Evolutionary conservation across 148 eudicot species (phyloP), one percentile per base, ranked within the genome.

Genomic region (Arctostaphylos glauca): DNA sequence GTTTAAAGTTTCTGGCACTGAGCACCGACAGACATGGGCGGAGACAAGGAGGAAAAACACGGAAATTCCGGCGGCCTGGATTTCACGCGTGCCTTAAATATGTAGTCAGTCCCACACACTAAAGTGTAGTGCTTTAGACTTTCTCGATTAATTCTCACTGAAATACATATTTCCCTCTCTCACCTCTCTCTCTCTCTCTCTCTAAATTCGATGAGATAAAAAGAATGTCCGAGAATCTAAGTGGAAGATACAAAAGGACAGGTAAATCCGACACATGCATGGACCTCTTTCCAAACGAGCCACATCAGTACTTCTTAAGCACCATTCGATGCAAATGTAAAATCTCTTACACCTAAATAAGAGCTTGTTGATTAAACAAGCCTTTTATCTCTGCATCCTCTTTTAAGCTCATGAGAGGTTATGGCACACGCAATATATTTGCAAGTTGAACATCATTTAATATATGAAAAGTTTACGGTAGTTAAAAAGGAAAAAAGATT

Each of bases 1-100:
- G 14, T 19, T 31, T 31, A 48, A 78, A 78, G 38, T 58, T 43
- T 78, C 52, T 12, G 68, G 60, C 19, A 41, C 18, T n/a, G 50
- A 78, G 81, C 7, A 23, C 59, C 79, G 83, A 85, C 89, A 87
- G 77, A 68, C 74, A 66, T 72, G 86, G 84, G 70, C 80, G 88
- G 83, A 77, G 88, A 85, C 88, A 85, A 83, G 76, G 73, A 46
- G 78, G 86, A 84, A 84, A 67, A 84, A 23, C 87, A 85, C 87
- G 89, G 86, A 83, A 87, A 70, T 87, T 78, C 74, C 83, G 91
- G 86, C 78, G 25, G 80, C 84, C 87, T 83, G 56, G 79, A 78
- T 84, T 86, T 89, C 87, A 88, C 84, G 81, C 85, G 64, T 78
- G 82, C 79, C 76, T 21, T 9, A 31, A 5, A 19, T 43, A 43